Evolutionary conservation across 805 yeast species (phyloP).

Genomic region (Starmerella apicola): DNA sequence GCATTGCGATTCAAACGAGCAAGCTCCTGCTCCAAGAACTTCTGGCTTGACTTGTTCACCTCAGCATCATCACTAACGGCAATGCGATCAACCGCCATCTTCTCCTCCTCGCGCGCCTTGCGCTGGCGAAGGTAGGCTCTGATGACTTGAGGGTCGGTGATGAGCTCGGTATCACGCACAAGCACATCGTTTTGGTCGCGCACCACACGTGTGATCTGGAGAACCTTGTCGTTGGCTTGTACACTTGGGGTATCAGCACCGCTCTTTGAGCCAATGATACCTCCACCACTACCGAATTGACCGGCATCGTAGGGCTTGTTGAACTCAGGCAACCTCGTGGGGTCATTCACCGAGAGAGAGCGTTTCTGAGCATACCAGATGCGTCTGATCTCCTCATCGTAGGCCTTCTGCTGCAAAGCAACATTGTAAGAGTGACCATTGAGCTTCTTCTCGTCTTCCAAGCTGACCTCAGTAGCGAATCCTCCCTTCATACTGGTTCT

Average conservation of each 20-base stretch:
- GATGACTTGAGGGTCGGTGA: conserved; percentile 77
- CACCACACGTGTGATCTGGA: conserved; percentile 64
- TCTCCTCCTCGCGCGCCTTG: conserved; percentile 50
- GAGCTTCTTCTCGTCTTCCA: conserved; percentile 27
- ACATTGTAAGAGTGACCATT: conserved; percentile 67
- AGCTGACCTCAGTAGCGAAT: conserved; percentile 34
- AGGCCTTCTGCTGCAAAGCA: conserved; percentile 76
- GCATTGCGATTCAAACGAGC: conserved; percentile 71
- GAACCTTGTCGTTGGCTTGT: conserved; percentile 22
- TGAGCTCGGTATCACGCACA: conserved; percentile 65
- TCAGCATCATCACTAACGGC: conserved; percentile 75
- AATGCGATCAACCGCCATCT: conserved; percentile 59
- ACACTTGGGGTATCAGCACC: conserved; percentile 15
- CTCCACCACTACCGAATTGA: conserved; percentile 21
- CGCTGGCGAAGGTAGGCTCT: conserved; percentile 68
- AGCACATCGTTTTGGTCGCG: conserved; percentile 75
- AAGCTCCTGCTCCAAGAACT: conserved; percentile 66
- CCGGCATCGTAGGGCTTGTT: conserved; percentile 8
- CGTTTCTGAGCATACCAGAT: conserved; percentile 82
- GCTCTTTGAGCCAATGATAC: conserved; percentile 13
- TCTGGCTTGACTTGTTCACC: conserved; percentile 62
- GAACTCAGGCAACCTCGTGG: conserved; percentile 25
- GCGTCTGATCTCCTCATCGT: conserved; percentile 76
- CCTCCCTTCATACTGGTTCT: conserved; percentile 94
- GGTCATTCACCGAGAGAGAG: conserved; percentile 38